Percentiles rank a stretch among this genome's conserved stretches.
These are phyloP conservation scores for Cladosporium austrohemisphaericum DNA, from an alignment of 2,329 filamentous ascomycete genomes.

Conservation along the genomic window DNA sequence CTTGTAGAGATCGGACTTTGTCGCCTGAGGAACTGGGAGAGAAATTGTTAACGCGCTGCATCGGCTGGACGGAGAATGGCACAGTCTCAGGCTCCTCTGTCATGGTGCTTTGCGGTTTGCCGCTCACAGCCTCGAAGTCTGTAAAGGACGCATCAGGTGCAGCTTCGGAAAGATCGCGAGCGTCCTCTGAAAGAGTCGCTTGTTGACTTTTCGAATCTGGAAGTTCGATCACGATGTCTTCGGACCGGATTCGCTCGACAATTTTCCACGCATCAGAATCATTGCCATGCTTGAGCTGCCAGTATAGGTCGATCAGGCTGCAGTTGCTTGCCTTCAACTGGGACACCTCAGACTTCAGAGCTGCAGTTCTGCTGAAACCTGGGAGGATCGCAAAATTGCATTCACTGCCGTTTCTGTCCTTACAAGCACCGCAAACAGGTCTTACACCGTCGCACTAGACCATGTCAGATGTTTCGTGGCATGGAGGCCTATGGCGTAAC, in stretches of 20 bases:
- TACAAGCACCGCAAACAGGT: slow-evolving; percentile 5
- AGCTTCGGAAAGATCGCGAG: too few relatives aligned
- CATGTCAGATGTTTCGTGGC: neutral
- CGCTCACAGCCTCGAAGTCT: too few relatives aligned
- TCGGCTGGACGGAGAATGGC: too few relatives aligned
- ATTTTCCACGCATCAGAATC: neutral
- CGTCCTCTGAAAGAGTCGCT: too few relatives aligned
- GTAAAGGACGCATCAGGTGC: too few relatives aligned
- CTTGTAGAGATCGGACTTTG: neutral
- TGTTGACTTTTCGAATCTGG: neutral
- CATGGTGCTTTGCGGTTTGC: too few relatives aligned
- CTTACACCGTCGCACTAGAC: neutral
- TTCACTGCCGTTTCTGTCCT: neutral
- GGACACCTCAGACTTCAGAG: slow-evolving; percentile 4
- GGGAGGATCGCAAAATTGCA: neutral
- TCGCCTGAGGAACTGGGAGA: too few relatives aligned
- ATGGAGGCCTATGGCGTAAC: neutral
- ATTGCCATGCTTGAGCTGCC: slow-evolving; percentile 1
- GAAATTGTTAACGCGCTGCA: too few relatives aligned
- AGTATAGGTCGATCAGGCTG: neutral
- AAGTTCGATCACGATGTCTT: neutral
- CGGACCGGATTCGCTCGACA: slow-evolving; percentile 2
- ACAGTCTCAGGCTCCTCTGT: too few relatives aligned
- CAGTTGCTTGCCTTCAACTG: slow-evolving; percentile 1
- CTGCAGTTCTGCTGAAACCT: neutral